These are phyloP conservation scores for Vaccinium vitisidaea DNA, from an alignment of 148 eudicot genomes.

Conservation along the genomic window DNA sequence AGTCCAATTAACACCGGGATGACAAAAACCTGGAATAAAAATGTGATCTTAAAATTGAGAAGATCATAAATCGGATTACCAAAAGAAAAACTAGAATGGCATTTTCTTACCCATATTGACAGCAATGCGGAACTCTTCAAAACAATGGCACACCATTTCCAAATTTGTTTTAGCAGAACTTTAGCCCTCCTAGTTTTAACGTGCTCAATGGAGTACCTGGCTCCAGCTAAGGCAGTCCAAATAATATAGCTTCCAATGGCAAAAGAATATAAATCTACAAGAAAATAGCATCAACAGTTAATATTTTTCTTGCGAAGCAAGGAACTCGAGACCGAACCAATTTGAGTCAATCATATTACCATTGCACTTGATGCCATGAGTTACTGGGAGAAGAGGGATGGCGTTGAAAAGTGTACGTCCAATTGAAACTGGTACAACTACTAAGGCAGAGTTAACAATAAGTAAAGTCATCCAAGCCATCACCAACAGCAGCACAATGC, in stretches of 20 bases:
- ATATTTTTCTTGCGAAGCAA: not conserved
- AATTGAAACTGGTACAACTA: conserved; percentile 76
- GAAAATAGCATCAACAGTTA: not conserved
- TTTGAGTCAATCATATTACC: conserved; percentile 37
- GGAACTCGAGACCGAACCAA: not conserved
- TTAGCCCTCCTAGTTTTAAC: conserved; percentile 64
- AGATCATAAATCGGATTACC: not conserved
- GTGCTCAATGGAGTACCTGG: conserved; percentile 71
- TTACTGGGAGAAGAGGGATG: conserved; percentile 81
- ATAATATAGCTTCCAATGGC: conserved; percentile 87
- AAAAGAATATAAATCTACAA: conserved; percentile 83
- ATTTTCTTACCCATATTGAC: conserved; percentile 79
- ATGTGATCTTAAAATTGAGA: not conserved
- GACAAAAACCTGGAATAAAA: conserved; percentile 64
- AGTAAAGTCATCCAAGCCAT: conserved; percentile 98
- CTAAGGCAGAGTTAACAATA: conserved; percentile 64
- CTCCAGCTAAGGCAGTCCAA: conserved; percentile 89
- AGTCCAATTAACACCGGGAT: conserved; percentile 90
- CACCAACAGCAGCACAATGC: conserved; percentile 74
- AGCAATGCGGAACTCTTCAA: conserved; percentile 76
- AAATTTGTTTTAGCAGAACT: conserved; percentile 60
- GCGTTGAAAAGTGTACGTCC: conserved; percentile 74
- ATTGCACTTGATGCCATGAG: conserved; percentile 93
- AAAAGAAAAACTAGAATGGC: conserved; percentile 1
- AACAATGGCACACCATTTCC: conserved; percentile 90